These are phyloP conservation scores for Lentinula raphanica DNA, from an alignment of 768 basidiomycete genomes.

Conservation along the genomic window DNA sequence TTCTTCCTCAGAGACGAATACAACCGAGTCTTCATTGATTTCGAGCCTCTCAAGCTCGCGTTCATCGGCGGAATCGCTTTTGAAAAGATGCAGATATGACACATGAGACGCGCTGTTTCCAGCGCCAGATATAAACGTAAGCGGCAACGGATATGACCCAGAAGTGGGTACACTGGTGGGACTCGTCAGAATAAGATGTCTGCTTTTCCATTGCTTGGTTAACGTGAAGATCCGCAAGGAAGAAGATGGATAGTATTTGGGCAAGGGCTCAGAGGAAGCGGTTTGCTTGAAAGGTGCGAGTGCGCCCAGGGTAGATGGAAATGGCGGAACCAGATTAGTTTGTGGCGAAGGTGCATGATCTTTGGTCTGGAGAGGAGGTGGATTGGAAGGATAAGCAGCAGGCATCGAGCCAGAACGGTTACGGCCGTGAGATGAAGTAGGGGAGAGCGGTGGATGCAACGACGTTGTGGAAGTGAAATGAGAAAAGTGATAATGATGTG, in stretches of 20 bases:
- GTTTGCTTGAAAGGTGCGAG: slow-evolving; percentile 50
- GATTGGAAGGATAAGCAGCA: slow-evolving; percentile 8
- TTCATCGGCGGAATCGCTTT: slow-evolving; percentile 51
- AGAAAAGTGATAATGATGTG: slow-evolving; percentile 7
- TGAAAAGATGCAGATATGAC: slow-evolving; percentile 69
- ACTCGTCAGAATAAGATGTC: slow-evolving; percentile 56
- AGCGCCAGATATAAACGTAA: not conserved
- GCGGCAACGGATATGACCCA: slow-evolving; percentile 12
- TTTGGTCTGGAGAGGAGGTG: not conserved
- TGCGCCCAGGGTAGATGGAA: slow-evolving; percentile 52
- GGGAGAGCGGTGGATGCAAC: not conserved
- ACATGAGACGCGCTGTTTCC: not conserved
- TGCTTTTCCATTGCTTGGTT: slow-evolving; percentile 66
- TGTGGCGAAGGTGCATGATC: slow-evolving; percentile 28
- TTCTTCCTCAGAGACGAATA: slow-evolving; percentile 60
- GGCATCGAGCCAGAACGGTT: slow-evolving; percentile 34
- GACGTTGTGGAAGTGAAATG: slow-evolving; percentile 30
- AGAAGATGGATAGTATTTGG: slow-evolving; percentile 63
- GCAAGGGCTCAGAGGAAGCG: slow-evolving; percentile 38
- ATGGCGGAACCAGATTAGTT: slow-evolving; percentile 44
- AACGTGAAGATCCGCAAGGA: slow-evolving; percentile 70
- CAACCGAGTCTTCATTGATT: slow-evolving; percentile 72
- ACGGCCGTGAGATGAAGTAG: slow-evolving; percentile 16
- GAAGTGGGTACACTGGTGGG: slow-evolving; percentile 18
- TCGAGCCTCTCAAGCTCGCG: slow-evolving; percentile 69